Evolutionary conservation across 331 rosid genomes (phyloP), one percentile per base, ranked within the genome.

Genomic region (Pyrus hybrid): DNA sequence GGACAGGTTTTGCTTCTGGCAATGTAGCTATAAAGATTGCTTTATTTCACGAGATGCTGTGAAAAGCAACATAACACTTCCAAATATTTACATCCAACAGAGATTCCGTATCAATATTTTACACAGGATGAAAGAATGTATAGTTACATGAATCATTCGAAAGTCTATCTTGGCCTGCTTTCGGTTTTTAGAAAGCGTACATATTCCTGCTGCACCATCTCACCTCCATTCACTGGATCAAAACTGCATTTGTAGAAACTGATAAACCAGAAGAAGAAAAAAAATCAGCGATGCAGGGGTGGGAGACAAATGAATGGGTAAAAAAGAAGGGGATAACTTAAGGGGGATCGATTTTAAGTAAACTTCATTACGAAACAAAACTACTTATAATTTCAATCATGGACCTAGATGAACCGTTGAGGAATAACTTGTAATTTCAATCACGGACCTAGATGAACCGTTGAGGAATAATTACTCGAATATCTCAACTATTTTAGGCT

Each of bases 241-340:
- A 91, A 94, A 72, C 88, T 88, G 85, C 92, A 90, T 75, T 79
- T 83, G 85, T 91, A 87, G 85, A 91, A 91, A 83, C 98, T 94
- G 97, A 74, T 25, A 29, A 56, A 20, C 30, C 6, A 35, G 80
- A 32, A 23, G 26, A 47, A 23, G 47, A 35, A 73, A 70, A 72
- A 37, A 69, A 33, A 22, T 47, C 64, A 63, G 74, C 23, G 4
- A 77, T 63, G 76, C 30, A 7, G 23, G 41, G 20, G 23, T 7
- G 54, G 35, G 32, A 57, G 23, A 33, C 47, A 3, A 0, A 1
- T 41, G 47, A 41, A 41, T 41, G 3, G 47, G 47, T 41, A 0
- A 0, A 41, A 37, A 37, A 41, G 3, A 41, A 11, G 47, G 14
- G 0, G 14, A 41, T 0, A 41, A 41, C 47, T 41, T 0, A 41